Evolutionary conservation across 257 asterid species (phyloP).

Genomic region (Solanum pinnatisectum): DNA sequence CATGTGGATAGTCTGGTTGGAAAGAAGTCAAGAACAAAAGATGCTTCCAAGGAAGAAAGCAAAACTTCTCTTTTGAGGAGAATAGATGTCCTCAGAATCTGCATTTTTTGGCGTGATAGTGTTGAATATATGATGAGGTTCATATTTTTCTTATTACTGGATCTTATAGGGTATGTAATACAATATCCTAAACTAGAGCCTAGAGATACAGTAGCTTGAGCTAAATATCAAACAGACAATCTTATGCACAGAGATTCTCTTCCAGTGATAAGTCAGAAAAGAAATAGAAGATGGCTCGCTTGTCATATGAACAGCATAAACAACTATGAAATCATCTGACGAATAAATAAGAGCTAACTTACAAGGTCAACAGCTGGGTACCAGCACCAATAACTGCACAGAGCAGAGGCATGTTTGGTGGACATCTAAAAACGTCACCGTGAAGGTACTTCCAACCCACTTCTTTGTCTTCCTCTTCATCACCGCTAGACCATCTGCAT

Average conservation of each 20-base stretch:
- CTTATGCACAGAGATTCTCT: neutral
- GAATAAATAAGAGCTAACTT: constrained; percentile 12
- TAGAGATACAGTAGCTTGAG: neutral
- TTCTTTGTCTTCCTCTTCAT: constrained; percentile 84
- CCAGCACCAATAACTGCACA: constrained; percentile 79
- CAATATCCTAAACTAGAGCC: neutral
- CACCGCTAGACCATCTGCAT: constrained; percentile 55
- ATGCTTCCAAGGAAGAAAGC: neutral
- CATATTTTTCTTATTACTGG: neutral
- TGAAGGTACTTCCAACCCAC: constrained; percentile 73
- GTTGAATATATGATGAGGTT: neutral
- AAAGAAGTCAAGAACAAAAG: neutral
- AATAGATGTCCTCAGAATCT: neutral
- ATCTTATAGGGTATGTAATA: neutral
- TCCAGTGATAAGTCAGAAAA: neutral
- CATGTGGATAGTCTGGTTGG: neutral
- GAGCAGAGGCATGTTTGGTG: constrained; percentile 46
- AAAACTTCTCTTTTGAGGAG: neutral
- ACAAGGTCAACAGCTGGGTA: constrained; percentile 60
- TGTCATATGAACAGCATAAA: neutral
- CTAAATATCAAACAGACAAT: neutral
- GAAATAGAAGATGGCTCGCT: neutral
- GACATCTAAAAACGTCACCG: constrained; percentile 63
- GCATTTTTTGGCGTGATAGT: neutral
- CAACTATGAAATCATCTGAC: neutral